Evolutionary conservation across 176 grass and related monocot genomes (phyloP).

Genomic region (Chloris gayana): DNA sequence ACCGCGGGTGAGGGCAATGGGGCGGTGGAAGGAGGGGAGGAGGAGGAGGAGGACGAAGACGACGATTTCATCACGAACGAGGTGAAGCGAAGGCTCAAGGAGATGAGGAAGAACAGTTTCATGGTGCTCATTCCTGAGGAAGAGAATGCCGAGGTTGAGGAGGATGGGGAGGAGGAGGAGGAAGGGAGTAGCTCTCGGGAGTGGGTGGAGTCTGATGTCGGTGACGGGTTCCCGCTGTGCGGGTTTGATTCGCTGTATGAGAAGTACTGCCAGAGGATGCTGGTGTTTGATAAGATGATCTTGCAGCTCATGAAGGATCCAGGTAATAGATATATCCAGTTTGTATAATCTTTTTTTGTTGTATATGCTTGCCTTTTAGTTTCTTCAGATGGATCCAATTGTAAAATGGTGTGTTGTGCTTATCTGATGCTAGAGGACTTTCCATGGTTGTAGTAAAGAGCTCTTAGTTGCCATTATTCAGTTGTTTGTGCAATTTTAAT

Average conservation of each 20-base stretch:
- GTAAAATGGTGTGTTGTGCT: not conserved
- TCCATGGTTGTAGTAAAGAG: not conserved
- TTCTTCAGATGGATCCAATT: constrained; percentile 7
- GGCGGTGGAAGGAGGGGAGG: constrained; percentile 19
- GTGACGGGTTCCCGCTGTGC: constrained; percentile 45
- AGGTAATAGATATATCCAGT: constrained; percentile 43
- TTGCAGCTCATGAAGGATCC: constrained; percentile 59
- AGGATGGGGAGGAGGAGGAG: constrained; percentile 52
- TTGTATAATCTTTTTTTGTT: not conserved
- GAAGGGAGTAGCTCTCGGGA: constrained; percentile 70
- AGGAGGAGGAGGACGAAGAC: constrained; percentile 41
- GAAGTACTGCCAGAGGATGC: constrained; percentile 82
- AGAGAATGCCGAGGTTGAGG: constrained; percentile 55
- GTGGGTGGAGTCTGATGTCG: constrained; percentile 55
- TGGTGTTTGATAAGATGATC: constrained; percentile 78
- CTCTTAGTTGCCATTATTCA: not conserved
- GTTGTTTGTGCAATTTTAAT: not conserved
- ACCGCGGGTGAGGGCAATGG: constrained; percentile 3
- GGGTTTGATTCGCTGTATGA: constrained; percentile 79
- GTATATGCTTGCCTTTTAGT: not conserved
- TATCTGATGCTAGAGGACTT: constrained; percentile 7
- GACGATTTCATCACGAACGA: constrained; percentile 88
- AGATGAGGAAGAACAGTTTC: constrained; percentile 87
- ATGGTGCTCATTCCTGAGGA: constrained; percentile 95
- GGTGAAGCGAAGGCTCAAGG: constrained; percentile 93